Conservation (phyloP, 2,329 filamentous ascomycete species). For the Neonectria faginata region DNA sequence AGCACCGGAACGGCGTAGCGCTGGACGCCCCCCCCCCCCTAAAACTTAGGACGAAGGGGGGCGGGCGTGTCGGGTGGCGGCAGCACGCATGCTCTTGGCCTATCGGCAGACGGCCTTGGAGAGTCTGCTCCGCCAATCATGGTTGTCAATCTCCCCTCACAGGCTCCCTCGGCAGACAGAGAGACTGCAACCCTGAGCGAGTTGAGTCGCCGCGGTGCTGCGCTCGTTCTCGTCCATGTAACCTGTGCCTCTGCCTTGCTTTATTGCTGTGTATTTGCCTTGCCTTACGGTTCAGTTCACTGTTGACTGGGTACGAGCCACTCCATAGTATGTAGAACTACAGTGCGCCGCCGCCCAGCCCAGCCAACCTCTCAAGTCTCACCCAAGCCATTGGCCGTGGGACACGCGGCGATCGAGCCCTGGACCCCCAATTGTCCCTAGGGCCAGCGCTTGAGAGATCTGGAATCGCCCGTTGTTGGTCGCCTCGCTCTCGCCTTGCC, state of each 20-base stretch:
- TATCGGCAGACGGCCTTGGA: conserved; percentile 7
- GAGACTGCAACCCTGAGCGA: conserved; percentile 9
- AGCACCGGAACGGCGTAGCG: conserved; percentile 4
- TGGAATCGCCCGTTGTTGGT: conserved; percentile 26
- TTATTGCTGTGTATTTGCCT: not conserved
- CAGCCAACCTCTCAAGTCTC: not conserved
- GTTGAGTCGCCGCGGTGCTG: not conserved
- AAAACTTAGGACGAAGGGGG: conserved; percentile 20
- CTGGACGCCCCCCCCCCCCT: not conserved
- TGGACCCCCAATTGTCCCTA: not conserved
- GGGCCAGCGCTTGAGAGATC: conserved; percentile 25
- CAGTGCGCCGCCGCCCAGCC: not conserved
- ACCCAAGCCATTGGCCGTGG: conserved; percentile 12
- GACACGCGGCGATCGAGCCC: conserved; percentile 34
- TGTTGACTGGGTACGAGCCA: not conserved
- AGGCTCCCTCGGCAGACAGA: conserved; percentile 10
- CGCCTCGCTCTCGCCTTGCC: not conserved
- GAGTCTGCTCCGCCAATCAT: conserved; percentile 14
- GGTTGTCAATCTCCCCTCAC: not conserved
- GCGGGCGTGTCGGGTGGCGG: no score
- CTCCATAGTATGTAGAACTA: not conserved
- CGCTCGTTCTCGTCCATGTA: not conserved
- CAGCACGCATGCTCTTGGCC: not conserved
- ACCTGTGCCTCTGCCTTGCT: not conserved
- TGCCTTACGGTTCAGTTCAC: not conserved